phyloP scores from a whole-genome alignment of 1,284 basidiomycete species.

The Ganoderma resinaceum region DNA sequence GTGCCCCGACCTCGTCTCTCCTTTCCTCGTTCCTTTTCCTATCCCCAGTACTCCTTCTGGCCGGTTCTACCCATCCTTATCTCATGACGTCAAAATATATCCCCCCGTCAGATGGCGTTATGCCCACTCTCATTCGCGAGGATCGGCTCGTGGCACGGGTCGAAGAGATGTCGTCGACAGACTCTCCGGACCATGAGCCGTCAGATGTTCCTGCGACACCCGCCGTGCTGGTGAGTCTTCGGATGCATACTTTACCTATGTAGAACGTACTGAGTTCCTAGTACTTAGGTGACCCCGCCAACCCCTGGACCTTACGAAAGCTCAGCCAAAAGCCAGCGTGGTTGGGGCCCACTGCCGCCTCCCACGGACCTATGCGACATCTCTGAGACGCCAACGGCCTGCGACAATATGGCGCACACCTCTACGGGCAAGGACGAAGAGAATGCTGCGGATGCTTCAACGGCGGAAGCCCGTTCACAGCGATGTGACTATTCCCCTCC shows the following conservation, averaged over 20 bases:
- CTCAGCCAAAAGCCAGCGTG: neutral
- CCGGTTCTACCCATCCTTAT: neutral
- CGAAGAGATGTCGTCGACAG: neutral
- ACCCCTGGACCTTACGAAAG: neutral
- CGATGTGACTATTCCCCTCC: neutral
- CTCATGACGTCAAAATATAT: neutral
- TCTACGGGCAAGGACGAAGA: too few relatives aligned
- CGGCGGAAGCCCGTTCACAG: too few relatives aligned
- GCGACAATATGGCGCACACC: neutral
- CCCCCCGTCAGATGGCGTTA: neutral
- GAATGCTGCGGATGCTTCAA: too few relatives aligned
- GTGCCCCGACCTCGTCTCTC: neutral
- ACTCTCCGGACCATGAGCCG: neutral
- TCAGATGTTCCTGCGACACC: neutral
- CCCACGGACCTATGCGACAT: neutral
- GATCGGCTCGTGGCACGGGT: neutral
- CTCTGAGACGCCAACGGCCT: neutral
- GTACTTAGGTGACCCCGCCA: neutral
- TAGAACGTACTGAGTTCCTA: neutral
- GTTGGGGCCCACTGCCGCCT: neutral
- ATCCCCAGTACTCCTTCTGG: neutral
- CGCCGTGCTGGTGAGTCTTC: neutral
- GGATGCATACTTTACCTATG: neutral
- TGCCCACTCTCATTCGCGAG: neutral
- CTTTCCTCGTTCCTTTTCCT: neutral